These are phyloP conservation scores for Aureobasidium sp. DNA, from an alignment of 2,329 filamentous ascomycete genomes.

Conservation along the genomic window DNA sequence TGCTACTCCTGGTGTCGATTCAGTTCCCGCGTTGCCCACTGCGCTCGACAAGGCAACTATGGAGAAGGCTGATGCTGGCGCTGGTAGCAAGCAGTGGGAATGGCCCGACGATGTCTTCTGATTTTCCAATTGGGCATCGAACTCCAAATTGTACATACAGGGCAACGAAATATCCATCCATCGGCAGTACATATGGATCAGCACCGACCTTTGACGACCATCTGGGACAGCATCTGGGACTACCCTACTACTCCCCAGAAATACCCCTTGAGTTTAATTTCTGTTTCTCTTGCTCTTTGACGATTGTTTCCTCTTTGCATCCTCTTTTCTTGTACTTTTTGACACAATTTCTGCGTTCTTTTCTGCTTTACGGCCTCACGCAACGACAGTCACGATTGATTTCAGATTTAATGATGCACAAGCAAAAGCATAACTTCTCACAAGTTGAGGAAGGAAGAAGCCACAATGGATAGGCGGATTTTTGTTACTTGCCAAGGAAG, in stretches of 20 bases:
- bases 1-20: slow-evolving; percentile 19
- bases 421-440: neutral
- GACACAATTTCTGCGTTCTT: neutral
- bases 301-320: neutral
- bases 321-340: neutral
- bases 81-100: slow-evolving; percentile 21
- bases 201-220: neutral
- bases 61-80: neutral
- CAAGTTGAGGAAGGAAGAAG: neutral
- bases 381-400: slow-evolving; percentile 1
- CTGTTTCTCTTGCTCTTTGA: neutral
- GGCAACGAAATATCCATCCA: neutral
- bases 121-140: neutral
- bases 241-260: neutral
- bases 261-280: neutral
- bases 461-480: neutral
- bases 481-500: neutral
- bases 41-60: neutral
- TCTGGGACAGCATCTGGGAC: neutral
- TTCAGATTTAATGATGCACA: neutral
- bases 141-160: neutral
- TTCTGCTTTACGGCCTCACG: neutral
- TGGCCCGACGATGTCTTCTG: slow-evolving; percentile 32
- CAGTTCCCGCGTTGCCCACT: slow-evolving; percentile 18
- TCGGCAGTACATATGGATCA: neutral